phyloP scores from a whole-genome alignment of 495 filamentous ascomycete genomes.

The Podospora bellae-mahoneyi region DNA sequence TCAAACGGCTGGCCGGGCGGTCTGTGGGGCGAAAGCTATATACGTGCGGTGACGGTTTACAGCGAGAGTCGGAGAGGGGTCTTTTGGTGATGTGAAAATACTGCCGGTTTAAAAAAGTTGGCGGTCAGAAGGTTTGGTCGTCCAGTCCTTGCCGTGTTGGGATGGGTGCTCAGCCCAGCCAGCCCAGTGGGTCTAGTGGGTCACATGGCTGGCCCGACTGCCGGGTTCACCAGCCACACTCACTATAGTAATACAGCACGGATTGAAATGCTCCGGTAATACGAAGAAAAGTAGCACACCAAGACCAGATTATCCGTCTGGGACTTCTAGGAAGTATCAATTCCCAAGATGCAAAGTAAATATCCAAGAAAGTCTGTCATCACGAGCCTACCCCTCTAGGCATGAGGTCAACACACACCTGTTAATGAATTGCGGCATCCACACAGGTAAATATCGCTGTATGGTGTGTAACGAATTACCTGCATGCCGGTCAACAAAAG shows the following conservation, averaged over 20 bases:
- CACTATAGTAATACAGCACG: not conserved
- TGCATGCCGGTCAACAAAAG: not conserved
- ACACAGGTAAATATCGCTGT: not conserved
- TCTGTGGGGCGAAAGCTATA: constrained; percentile 18
- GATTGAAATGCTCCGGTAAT: not conserved
- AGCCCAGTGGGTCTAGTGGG: not conserved
- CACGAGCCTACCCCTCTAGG: not conserved
- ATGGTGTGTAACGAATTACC: not conserved
- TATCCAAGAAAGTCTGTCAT: constrained; percentile 2
- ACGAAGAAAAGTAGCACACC: not conserved
- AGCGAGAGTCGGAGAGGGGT: constrained; percentile 21
- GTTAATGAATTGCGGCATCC: not conserved
- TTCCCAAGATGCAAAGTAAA: not conserved
- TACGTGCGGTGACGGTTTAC: constrained; percentile 14
- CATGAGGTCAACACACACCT: not conserved
- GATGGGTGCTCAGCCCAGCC: not conserved
- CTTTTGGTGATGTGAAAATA: constrained; percentile 27
- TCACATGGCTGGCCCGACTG: constrained; percentile 1
- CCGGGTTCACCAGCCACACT: not conserved
- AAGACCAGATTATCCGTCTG: not conserved
- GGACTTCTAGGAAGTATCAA: not conserved
- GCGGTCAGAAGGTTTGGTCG: constrained; percentile 25
- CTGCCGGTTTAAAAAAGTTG: constrained; percentile 33
- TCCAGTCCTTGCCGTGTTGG: not conserved
- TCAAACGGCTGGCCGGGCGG: constrained; percentile 19